These are phyloP conservation scores for Citrullus amarus DNA, from an alignment of 306 rosid species.

Conservation along the genomic window DNA sequence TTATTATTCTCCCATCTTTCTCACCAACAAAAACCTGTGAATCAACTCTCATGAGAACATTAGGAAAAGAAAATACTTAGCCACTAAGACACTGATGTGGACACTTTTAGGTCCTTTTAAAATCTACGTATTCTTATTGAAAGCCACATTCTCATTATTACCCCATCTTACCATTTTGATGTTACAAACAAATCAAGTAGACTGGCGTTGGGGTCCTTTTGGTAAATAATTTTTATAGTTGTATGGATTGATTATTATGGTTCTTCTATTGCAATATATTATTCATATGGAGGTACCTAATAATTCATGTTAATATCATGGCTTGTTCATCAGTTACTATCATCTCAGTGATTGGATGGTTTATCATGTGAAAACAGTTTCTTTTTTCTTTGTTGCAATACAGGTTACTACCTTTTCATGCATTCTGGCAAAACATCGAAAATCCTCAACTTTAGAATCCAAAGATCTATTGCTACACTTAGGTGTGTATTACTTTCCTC, in stretches of 20 bases:
- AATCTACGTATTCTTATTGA: neutral
- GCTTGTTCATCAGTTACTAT: neutral
- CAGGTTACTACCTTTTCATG: slow-evolving; percentile 85
- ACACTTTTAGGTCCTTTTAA: neutral
- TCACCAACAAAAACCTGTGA: neutral
- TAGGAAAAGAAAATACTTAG: neutral
- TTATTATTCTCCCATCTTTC: neutral
- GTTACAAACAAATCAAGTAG: neutral
- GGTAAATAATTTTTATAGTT: neutral
- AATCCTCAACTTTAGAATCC: slow-evolving; percentile 82
- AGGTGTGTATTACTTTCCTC: slow-evolving; percentile 40
- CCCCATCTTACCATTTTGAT: neutral
- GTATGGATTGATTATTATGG: neutral
- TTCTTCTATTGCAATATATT: neutral
- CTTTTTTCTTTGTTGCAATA: slow-evolving; percentile 3
- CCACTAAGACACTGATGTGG: neutral
- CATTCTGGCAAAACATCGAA: slow-evolving; percentile 90
- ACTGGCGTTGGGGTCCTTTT: neutral
- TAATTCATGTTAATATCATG: neutral
- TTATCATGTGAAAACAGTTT: neutral
- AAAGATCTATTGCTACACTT: slow-evolving; percentile 88
- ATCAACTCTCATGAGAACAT: neutral
- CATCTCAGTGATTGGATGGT: neutral
- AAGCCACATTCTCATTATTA: neutral
- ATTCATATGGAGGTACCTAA: neutral